Evolutionary conservation across 2,329 filamentous ascomycete species (phyloP), one percentile per base, ranked within the genome.

Genomic region (Davidsoniella virescens): DNA sequence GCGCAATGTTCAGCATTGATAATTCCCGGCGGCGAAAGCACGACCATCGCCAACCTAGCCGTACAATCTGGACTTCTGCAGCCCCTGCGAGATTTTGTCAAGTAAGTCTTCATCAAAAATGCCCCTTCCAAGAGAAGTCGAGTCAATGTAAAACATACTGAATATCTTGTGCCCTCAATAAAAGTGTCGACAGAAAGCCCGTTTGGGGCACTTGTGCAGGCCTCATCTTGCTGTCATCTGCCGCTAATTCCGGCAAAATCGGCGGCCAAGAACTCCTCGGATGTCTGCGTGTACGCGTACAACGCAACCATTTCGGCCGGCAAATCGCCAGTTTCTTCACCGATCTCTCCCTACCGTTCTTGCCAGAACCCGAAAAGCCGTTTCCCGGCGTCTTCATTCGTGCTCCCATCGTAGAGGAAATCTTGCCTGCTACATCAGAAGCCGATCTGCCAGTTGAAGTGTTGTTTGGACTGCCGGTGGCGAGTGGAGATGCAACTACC

Each of bases 151-250:
- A 40, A 29, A 40, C 25, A 29, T 29, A 29, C 26, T 29, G 26
- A 29, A n/a, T 20, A 20, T 20, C 2, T 10, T 10, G 10, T 29
- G 26, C 39, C 10, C 39, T n/a, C 17, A 29, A 39, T 56, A 20
- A 20, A 20, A 90, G 85, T 60, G 69, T 84, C 39, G 69, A 78
- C 48, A 78, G 82, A 57, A 87, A 84, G 58, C 88, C 88, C 9
- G 85, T 84, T 20, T 98, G 90, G 90, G 92, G 92, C 51, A 96
- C 92, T 17, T 98, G 92, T 63, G 92, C 92, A 10, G 92, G 92
- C 8, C 74, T 96, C 52, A 95, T 98, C 57, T 70, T 96, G 45
- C 79, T 98, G 46, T 83, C 87, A 2, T 84, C 94, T 60, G 80
- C 83, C 52, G 90, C 87, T 46, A 94, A 90, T 63, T 77, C 82